A percentile compares a stretch with the other conserved stretches of the same genome.
Evolutionary conservation across 2,329 filamentous ascomycete species (phyloP).

Genomic region (Chaetothyriales sp.): DNA sequence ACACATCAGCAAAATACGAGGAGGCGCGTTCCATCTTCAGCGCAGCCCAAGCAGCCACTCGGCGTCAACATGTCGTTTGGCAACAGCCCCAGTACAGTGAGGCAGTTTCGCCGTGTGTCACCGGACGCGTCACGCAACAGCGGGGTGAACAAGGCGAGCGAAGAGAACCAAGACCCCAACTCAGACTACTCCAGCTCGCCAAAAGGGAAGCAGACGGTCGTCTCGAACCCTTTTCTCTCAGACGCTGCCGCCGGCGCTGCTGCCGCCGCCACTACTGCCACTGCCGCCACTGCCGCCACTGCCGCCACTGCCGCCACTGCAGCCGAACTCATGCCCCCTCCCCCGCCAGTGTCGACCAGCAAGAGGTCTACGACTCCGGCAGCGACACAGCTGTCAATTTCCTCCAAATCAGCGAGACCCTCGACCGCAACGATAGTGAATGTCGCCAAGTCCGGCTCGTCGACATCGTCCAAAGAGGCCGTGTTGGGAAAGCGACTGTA

Average conservation of each 20-base stretch:
- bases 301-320: too few relatives aligned
- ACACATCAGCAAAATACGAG: conserved; percentile 13
- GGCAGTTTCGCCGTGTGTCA: conserved; percentile 85
- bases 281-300: too few relatives aligned
- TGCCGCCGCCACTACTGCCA: conserved; percentile 1
- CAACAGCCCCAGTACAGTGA: conserved; percentile 81
- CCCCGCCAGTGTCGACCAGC: not conserved
- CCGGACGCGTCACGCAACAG: conserved; percentile 30
- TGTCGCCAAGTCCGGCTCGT: conserved; percentile 6
- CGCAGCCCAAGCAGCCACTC: conserved; percentile 56
- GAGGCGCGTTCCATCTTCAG: conserved; percentile 31
- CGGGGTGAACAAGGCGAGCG: conserved; percentile 4
- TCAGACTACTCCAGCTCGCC: conserved; percentile 7
- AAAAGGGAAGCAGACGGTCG: conserved; percentile 7
- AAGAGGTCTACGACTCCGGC: not conserved
- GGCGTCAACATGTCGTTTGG: conserved; percentile 87
- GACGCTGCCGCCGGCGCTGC: not conserved
- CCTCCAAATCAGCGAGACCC: conserved; percentile 6
- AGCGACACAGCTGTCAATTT: not conserved
- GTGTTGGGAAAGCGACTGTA: conserved; percentile 70
- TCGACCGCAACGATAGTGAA: conserved; percentile 10
- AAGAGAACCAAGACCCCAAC: conserved; percentile 9
- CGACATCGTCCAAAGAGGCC: conserved; percentile 56
- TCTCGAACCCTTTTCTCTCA: not conserved
- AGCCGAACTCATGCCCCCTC: conserved; percentile 3